phyloP scores from a whole-genome alignment of 2,329 filamentous ascomycete species.

The Claviceps maximensis region DNA sequence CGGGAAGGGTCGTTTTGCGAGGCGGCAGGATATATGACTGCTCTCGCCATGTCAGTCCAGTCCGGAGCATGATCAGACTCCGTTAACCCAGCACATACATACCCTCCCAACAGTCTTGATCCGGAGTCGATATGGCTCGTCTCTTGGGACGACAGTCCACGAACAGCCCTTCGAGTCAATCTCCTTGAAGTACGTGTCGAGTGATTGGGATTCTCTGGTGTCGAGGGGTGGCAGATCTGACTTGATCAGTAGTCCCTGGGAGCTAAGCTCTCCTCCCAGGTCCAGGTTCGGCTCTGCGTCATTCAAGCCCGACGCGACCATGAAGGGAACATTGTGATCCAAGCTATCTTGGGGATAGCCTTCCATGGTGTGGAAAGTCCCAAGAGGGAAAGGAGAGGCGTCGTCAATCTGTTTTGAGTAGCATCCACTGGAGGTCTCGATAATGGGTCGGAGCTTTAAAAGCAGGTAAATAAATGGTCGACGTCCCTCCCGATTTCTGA shows the following conservation, averaged over 20 bases:
- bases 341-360: conserved; percentile 69
- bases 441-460: conserved; percentile 9
- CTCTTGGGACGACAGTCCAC: conserved; percentile 50
- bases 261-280: conserved; percentile 38
- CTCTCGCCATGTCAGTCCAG: conserved; percentile 13
- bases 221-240: conserved; percentile 59
- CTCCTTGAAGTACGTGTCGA: conserved; percentile 53
- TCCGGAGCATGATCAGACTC: conserved; percentile 5
- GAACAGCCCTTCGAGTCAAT: conserved; percentile 51
- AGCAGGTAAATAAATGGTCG: no score
- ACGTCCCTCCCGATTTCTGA: neutral
- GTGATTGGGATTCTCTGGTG: conserved; percentile 47
- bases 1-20: conserved; percentile 40
- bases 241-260: conserved; percentile 46
- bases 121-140: conserved; percentile 46
- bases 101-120: conserved; percentile 71
- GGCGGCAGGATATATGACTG: conserved; percentile 45
- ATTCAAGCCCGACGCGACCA: conserved; percentile 67
- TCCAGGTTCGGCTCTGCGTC: conserved; percentile 26
- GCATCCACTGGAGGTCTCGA: conserved; percentile 1
- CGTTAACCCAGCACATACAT: conserved; percentile 41
- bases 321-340: conserved; percentile 72
- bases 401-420: conserved; percentile 1
- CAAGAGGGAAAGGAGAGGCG: conserved; percentile 7
- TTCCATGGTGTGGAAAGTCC: conserved; percentile 45